These are phyloP conservation scores for Tricholoma furcatifolium DNA, from an alignment of 768 basidiomycete species.

Conservation along the genomic window DNA sequence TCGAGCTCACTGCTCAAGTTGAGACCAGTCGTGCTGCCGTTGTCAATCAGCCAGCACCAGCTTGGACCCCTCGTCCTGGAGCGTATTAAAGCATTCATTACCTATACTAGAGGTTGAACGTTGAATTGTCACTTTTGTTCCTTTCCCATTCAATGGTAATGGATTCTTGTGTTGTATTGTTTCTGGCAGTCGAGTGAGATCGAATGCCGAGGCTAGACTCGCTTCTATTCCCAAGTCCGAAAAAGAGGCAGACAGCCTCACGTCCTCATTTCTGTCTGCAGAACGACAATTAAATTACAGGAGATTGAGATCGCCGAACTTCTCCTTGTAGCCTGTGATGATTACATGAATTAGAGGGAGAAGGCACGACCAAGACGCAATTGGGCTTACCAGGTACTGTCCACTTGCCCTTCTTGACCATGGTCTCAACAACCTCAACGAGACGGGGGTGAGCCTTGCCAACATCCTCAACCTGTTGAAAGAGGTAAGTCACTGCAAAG, in stretches of 20 bases:
- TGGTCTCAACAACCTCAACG: constrained; percentile 85
- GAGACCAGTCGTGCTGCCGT: constrained; percentile 35
- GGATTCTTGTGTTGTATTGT: too few relatives aligned
- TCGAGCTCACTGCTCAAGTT: constrained; percentile 36
- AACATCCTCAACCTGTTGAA: constrained; percentile 77
- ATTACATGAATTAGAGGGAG: not conserved
- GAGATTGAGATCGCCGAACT: constrained; percentile 92
- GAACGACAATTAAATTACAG: constrained; percentile 52
- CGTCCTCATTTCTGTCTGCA: constrained; percentile 13
- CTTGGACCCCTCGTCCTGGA: constrained; percentile 30
- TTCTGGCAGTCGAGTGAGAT: too few relatives aligned
- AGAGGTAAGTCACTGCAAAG: constrained; percentile 1
- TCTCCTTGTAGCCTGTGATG: constrained; percentile 82
- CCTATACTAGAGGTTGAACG: too few relatives aligned
- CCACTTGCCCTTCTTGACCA: constrained; percentile 98
- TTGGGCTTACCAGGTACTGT: constrained; percentile 79
- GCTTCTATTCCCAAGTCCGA: not conserved
- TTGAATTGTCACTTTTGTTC: not conserved
- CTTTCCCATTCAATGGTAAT: not conserved
- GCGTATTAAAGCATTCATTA: constrained; percentile 35
- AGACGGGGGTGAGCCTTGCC: constrained; percentile 92
- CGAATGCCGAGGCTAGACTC: constrained; percentile 2
- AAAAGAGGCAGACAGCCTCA: not conserved
- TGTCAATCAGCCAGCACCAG: constrained; percentile 32
- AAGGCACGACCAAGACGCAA: not conserved